These are phyloP conservation scores for Polymyxa betae DNA, from an alignment of 208 protist genomes.

Conservation along the genomic window DNA sequence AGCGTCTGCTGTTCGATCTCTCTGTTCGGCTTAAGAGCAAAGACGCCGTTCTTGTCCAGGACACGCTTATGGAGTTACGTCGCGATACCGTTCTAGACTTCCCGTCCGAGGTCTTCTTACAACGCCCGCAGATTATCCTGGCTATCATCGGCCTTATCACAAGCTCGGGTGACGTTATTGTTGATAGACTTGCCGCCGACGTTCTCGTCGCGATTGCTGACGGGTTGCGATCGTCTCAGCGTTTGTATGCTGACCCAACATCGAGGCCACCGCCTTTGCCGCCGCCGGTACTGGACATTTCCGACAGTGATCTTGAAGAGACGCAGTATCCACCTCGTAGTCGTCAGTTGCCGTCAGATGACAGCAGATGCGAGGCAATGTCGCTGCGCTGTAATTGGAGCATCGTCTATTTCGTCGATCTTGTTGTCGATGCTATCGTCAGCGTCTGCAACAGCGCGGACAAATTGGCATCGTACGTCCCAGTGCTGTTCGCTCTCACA, in stretches of 20 bases:
- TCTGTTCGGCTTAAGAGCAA: not conserved
- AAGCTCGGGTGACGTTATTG: not conserved
- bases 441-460: not conserved
- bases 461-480: not conserved
- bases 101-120: not conserved
- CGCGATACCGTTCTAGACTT: not conserved
- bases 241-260: not conserved
- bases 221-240: not conserved
- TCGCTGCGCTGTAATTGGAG: not conserved
- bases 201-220: not conserved
- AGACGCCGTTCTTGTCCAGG: not conserved
- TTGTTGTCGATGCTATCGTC: not conserved
- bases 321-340: not conserved
- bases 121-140: not conserved
- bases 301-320: not conserved
- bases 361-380: not conserved
- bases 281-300: not conserved
- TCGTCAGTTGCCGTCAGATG: not conserved
- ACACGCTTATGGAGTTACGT: not conserved
- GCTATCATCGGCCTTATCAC: not conserved
- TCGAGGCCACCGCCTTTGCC: too few species aligned
- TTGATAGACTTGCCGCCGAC: not conserved
- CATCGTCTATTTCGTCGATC: not conserved
- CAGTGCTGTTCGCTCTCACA: not conserved
- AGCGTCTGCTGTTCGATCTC: not conserved